These are phyloP conservation scores for Cryptococcus sp. DNA, from an alignment of 1,284 basidiomycete species.

Conservation along the genomic window DNA sequence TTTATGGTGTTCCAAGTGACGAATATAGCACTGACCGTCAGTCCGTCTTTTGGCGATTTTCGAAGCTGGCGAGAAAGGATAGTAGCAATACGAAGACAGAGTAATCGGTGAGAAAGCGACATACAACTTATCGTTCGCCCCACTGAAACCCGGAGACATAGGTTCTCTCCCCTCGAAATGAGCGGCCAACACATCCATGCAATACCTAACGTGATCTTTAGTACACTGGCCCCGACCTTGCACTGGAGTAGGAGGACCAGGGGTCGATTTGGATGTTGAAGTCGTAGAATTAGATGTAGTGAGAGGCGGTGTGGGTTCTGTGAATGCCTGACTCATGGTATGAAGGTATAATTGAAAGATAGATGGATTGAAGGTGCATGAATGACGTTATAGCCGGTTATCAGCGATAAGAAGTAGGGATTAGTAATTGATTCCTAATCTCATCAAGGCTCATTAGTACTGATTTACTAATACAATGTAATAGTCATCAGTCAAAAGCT, in stretches of 20 bases:
- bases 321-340: background rate
- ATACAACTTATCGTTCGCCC: conserved; percentile 31
- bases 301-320: background rate
- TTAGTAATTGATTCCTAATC: too few species aligned
- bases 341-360: too few species aligned
- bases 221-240: background rate
- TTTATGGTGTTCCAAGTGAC: conserved; percentile 81
- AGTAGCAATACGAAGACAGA: too few species aligned
- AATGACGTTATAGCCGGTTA: too few species aligned
- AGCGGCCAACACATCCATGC: conserved; percentile 51
- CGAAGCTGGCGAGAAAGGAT: too few species aligned
- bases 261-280: background rate
- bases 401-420: too few species aligned
- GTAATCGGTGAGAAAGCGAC: conserved; percentile 6
- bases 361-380: too few species aligned
- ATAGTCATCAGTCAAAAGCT: too few species aligned
- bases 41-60: too few species aligned
- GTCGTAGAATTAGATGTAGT: background rate
- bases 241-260: background rate
- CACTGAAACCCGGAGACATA: conserved; percentile 20
- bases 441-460: background rate
- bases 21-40: conserved; percentile 70
- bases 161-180: conserved; percentile 30
- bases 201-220: conserved; percentile 49
- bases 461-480: too few species aligned